phyloP scores from a whole-genome alignment of 805 yeast genomes.

The Candida pini region DNA sequence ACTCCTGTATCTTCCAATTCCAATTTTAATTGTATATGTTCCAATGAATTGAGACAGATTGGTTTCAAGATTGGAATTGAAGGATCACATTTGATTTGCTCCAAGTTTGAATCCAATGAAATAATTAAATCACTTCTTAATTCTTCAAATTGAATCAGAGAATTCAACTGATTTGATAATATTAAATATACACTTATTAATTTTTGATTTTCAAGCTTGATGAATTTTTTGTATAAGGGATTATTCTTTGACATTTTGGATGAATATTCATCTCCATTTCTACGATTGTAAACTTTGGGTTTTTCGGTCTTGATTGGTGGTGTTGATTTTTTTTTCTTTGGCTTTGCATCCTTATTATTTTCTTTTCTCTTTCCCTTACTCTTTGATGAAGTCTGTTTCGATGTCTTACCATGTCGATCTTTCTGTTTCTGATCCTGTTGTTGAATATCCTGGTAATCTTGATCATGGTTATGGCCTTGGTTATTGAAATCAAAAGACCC shows the following conservation, averaged over 20 bases:
- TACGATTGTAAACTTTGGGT: neutral
- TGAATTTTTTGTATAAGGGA: slow-evolving; percentile 15
- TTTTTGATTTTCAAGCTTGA: slow-evolving; percentile 14
- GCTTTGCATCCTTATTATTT: too few relatives aligned
- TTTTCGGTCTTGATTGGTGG: neutral
- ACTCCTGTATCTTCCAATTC: slow-evolving; percentile 7
- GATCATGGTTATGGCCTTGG: slow-evolving; percentile 8
- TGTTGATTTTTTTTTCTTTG: slow-evolving; percentile 2
- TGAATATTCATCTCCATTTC: slow-evolving; percentile 26
- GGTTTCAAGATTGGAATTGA: slow-evolving; percentile 42
- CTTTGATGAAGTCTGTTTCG: neutral
- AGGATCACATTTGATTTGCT: slow-evolving; percentile 8
- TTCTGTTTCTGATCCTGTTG: slow-evolving; percentile 1
- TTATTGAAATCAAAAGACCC: slow-evolving; percentile 27
- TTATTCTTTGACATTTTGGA: slow-evolving; percentile 28
- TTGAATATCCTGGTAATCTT: neutral
- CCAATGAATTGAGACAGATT: slow-evolving; percentile 39
- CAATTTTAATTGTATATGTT: slow-evolving; percentile 30
- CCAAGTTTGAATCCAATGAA: slow-evolving; percentile 40
- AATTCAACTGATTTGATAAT: slow-evolving; percentile 39
- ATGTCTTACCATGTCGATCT: slow-evolving; percentile 2
- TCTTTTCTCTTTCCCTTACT: slow-evolving; percentile 3
- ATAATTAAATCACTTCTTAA: slow-evolving; percentile 38
- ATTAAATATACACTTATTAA: slow-evolving; percentile 35
- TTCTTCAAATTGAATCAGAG: slow-evolving; percentile 28